Conservation (phyloP, 495 filamentous ascomycete genomes). For the Talaromyces thailandensis region DNA sequence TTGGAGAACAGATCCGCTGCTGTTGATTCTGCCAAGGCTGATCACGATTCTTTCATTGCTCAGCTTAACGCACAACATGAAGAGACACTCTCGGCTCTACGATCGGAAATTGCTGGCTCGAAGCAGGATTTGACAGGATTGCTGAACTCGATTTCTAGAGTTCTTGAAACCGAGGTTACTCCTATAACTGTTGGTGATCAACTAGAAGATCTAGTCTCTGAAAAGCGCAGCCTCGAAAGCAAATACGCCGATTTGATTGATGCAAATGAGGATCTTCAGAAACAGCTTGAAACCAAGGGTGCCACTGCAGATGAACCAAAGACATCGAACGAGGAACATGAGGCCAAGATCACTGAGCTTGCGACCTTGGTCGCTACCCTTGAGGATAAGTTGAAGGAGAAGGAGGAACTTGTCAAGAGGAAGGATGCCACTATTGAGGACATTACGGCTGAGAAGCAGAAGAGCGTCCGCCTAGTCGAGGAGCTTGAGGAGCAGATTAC, state of each 20-base stretch:
- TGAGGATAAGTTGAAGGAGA: conserved; percentile 55
- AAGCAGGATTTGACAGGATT: conserved; percentile 60
- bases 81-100: conserved; percentile 48
- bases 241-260: conserved; percentile 36
- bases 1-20: conserved; percentile 31
- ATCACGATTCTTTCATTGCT: conserved; percentile 34
- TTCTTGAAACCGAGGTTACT: conserved; percentile 41
- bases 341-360: conserved; percentile 41
- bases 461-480: conserved; percentile 82
- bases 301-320: conserved; percentile 32
- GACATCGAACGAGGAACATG: conserved; percentile 28
- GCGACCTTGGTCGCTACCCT: conserved; percentile 45
- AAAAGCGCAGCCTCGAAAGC: conserved; percentile 37
- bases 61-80: conserved; percentile 49
- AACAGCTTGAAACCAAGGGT: conserved; percentile 43
- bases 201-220: conserved; percentile 35
- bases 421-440: conserved; percentile 53
- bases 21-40: conserved; percentile 25
- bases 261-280: conserved; percentile 33
- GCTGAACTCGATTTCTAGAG: conserved; percentile 36
- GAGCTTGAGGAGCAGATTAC: conserved; percentile 97
- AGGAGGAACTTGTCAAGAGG: conserved; percentile 65
- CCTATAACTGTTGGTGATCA: conserved; percentile 35
- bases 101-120: conserved; percentile 61
- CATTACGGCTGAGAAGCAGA: conserved; percentile 57